Percentiles rank a stretch among this genome's conserved stretches.
These are phyloP conservation scores for Guyanaporus albipodus DNA, from an alignment of 768 basidiomycete species.

Conservation along the genomic window DNA sequence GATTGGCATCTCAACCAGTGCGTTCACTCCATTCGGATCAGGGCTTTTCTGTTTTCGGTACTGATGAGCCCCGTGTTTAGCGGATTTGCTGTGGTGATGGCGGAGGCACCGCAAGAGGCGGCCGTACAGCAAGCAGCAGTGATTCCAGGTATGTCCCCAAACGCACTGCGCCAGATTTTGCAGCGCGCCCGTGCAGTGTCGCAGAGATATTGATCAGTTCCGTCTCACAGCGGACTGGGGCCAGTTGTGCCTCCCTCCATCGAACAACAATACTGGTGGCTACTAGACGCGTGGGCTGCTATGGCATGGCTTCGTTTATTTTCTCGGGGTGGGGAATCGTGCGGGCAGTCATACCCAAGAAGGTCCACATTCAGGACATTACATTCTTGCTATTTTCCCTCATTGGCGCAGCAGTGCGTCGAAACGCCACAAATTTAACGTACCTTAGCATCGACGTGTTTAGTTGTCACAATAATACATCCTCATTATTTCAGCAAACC, in stretches of 20 bases:
- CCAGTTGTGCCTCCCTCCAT: slow-evolving; percentile 15
- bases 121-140: slow-evolving; percentile 8
- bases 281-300: too few relatives aligned
- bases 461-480: too few relatives aligned
- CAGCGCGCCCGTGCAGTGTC: background rate
- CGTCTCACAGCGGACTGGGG: slow-evolving; percentile 19
- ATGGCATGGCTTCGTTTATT: too few relatives aligned
- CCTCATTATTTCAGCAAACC: too few relatives aligned
- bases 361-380: too few relatives aligned
- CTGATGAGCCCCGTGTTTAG: slow-evolving; percentile 7
- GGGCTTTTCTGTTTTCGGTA: background rate
- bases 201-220: background rate
- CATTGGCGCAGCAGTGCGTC: too few relatives aligned
- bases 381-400: too few relatives aligned
- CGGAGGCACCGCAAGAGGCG: slow-evolving; percentile 14
- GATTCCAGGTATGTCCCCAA: slow-evolving; percentile 21
- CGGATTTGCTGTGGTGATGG: slow-evolving; percentile 30
- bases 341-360: too few relatives aligned
- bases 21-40: background rate
- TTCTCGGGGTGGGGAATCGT: too few relatives aligned
- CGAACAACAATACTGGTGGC: too few relatives aligned
- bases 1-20: slow-evolving; percentile 30
- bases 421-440: too few relatives aligned
- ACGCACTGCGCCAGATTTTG: background rate
- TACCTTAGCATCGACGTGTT: too few relatives aligned